Evolutionary conservation across 345 rosid species (phyloP).

Genomic region (Dipteronia dyeriana): DNA sequence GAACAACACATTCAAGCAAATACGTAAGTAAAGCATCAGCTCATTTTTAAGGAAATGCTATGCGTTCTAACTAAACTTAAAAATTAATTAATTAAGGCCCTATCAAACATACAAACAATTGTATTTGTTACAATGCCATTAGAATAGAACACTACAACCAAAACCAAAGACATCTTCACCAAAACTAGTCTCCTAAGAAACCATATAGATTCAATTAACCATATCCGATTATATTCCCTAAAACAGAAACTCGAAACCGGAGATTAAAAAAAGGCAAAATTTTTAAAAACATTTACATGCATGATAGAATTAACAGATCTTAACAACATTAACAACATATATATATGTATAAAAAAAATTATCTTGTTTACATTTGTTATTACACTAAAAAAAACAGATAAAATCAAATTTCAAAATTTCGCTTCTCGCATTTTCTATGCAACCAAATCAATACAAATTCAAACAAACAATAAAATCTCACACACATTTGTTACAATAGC

Average conservation of each 20-base stretch:
- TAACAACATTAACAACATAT: not conserved
- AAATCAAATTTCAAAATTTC: not conserved
- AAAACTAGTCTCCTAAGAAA: not conserved
- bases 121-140: not conserved
- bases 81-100: not conserved
- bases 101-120: not conserved
- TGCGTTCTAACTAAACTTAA: not conserved
- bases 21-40: too few relatives aligned
- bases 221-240: not conserved
- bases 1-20: too few relatives aligned
- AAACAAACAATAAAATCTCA: not conserved
- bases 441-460: slow-evolving; percentile 7
- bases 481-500: not conserved
- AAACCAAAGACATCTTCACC: not conserved
- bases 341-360: too few relatives aligned
- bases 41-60: not conserved
- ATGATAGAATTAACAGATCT: not conserved
- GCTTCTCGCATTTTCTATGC: not conserved
- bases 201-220: not conserved
- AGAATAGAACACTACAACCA: not conserved
- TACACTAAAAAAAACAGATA: not conserved
- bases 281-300: not conserved
- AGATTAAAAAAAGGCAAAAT: too few relatives aligned
- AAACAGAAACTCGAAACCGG: not conserved
- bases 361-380: not conserved